These are phyloP conservation scores for Hericium alpestre DNA, from an alignment of 768 basidiomycete genomes.

Conservation along the genomic window DNA sequence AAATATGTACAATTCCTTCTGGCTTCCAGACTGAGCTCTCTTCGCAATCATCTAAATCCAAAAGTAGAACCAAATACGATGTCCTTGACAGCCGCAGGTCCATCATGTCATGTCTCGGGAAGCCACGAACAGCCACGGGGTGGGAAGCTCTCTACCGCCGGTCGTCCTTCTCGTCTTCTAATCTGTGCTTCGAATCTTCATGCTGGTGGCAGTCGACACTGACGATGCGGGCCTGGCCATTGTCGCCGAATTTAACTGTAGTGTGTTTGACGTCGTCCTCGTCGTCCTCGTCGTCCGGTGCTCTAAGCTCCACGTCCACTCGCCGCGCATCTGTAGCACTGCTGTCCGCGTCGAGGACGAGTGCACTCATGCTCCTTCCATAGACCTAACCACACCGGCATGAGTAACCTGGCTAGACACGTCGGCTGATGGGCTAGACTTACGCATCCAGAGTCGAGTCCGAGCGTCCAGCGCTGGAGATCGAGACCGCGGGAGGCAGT, in stretches of 20 bases:
- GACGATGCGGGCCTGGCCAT: slow-evolving; percentile 32
- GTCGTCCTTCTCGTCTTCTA: not conserved
- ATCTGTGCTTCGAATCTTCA: not conserved
- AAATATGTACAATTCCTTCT: no score
- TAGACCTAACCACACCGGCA: slow-evolving; percentile 42
- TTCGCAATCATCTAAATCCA: no score
- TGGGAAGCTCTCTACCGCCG: no score
- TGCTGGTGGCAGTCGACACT: slow-evolving; percentile 35
- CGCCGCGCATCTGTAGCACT: not conserved
- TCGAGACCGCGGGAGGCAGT: slow-evolving; percentile 72
- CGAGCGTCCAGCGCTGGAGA: slow-evolving; percentile 72
- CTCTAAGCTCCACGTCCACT: not conserved
- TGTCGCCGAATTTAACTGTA: slow-evolving; percentile 45
- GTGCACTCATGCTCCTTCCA: slow-evolving; percentile 47
- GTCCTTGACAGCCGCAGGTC: no score
- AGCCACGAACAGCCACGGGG: no score
- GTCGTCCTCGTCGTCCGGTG: slow-evolving; percentile 18
- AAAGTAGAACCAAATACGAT: no score
- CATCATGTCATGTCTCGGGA: no score
- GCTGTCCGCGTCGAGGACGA: slow-evolving; percentile 36
- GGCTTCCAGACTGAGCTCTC: no score
- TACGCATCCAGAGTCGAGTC: slow-evolving; percentile 83
- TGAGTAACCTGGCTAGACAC: not conserved
- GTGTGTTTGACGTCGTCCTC: slow-evolving; percentile 13
- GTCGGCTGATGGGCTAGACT: not conserved